phyloP scores from a whole-genome alignment of 352 stramenopile genomes.

The Phytophthora uliginosa region DNA sequence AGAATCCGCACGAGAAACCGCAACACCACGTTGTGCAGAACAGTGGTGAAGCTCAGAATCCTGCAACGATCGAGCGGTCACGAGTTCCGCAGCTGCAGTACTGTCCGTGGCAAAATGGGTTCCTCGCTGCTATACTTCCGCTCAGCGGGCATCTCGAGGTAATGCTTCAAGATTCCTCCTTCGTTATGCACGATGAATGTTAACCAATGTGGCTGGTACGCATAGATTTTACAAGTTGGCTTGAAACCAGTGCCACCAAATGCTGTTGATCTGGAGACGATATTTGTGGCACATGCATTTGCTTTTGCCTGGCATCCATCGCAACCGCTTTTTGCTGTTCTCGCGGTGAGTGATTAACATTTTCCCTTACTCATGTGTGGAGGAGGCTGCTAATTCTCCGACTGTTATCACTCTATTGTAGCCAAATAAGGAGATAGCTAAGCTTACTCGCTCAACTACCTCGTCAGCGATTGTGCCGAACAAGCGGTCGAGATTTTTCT shows the following conservation, averaged over 20 bases:
- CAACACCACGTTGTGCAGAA: constrained; percentile 70
- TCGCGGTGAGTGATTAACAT: constrained; percentile 48
- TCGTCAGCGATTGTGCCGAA: constrained; percentile 49
- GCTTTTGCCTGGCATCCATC: constrained; percentile 73
- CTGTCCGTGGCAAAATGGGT: constrained; percentile 38
- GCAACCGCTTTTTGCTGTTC: constrained; percentile 54
- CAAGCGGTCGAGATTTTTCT: constrained; percentile 74
- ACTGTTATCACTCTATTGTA: constrained; percentile 22
- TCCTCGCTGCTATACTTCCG: constrained; percentile 58
- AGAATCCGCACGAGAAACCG: constrained; percentile 61
- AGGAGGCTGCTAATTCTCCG: neutral
- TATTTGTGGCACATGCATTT: constrained; percentile 72
- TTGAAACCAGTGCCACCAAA: constrained; percentile 77
- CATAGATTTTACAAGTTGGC: constrained; percentile 74
- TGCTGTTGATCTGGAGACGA: constrained; percentile 60
- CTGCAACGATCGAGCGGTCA: constrained; percentile 48
- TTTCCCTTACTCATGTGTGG: neutral
- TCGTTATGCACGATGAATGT: neutral
- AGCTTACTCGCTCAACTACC: constrained; percentile 45
- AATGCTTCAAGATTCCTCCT: neutral
- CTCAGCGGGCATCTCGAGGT: constrained; percentile 71
- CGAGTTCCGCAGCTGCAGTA: constrained; percentile 47
- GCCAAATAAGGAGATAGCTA: constrained; percentile 59
- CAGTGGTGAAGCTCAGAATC: constrained; percentile 39
- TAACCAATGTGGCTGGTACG: neutral